Evolutionary conservation across 2,329 filamentous ascomycete genomes (phyloP).

Genomic region (Epicoccum nigrum): DNA sequence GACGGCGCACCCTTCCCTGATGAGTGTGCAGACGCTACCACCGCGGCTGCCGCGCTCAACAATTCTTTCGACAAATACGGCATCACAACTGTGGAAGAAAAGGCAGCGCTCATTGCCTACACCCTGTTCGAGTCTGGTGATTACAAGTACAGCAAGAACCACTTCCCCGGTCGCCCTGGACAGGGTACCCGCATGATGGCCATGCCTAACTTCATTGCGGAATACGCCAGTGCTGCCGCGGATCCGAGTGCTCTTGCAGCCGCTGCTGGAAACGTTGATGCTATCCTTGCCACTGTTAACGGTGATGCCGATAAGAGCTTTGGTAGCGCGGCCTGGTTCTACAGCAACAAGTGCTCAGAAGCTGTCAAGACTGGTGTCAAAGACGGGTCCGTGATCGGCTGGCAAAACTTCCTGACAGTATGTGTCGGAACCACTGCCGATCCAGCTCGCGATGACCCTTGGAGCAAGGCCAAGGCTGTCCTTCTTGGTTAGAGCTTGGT

Average conservation of each 20-base stretch:
- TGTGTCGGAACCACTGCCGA: slow-evolving; percentile 61
- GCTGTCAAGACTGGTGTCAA: slow-evolving; percentile 54
- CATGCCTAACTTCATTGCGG: slow-evolving; percentile 59
- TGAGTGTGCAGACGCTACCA: slow-evolving; percentile 65
- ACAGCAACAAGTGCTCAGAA: slow-evolving; percentile 59
- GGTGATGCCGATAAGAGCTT: slow-evolving; percentile 57
- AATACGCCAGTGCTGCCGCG: slow-evolving; percentile 60
- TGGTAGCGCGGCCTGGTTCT: slow-evolving; percentile 66
- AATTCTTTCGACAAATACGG: slow-evolving; percentile 63
- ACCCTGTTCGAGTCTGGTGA: slow-evolving; percentile 73
- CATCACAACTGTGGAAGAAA: slow-evolving; percentile 62
- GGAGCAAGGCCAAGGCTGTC: slow-evolving; percentile 52
- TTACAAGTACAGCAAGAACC: slow-evolving; percentile 75
- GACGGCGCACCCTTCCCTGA: slow-evolving; percentile 50
- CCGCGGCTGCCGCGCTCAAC: slow-evolving; percentile 65
- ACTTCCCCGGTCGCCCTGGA: slow-evolving; percentile 65
- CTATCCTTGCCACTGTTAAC: slow-evolving; percentile 59
- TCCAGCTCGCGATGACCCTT: slow-evolving; percentile 55
- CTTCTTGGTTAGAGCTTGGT: slow-evolving; percentile 13
- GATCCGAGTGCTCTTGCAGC: slow-evolving; percentile 41
- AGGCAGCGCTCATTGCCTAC: slow-evolving; percentile 72
- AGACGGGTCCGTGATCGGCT: slow-evolving; percentile 57
- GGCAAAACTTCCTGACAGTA: slow-evolving; percentile 57
- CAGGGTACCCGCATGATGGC: slow-evolving; percentile 77
- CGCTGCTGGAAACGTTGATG: slow-evolving; percentile 45